A percentile compares a stretch with the other conserved stretches of the same genome.
phyloP scores from a whole-genome alignment of 257 asterid genomes.

The Fraxinus cuspidata region DNA sequence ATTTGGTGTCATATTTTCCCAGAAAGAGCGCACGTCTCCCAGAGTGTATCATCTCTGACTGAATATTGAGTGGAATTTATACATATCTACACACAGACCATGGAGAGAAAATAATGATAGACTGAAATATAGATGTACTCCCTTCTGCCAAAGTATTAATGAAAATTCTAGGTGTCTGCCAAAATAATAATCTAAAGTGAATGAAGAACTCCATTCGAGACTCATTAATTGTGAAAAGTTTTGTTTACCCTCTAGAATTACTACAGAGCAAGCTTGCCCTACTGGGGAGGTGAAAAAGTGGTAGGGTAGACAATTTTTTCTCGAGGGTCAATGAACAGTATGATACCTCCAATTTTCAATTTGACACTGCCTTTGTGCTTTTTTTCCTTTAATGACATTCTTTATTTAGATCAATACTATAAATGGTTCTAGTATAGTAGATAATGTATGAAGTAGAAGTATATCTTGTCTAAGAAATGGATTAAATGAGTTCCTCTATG shows the following conservation, averaged over 20 bases:
- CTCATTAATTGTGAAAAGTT: background rate
- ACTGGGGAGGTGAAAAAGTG: background rate
- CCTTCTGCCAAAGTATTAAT: background rate
- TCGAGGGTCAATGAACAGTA: background rate
- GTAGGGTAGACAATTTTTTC: background rate
- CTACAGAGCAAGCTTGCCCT: background rate
- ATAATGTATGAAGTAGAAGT: background rate
- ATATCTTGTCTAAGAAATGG: background rate
- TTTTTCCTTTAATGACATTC: conserved; percentile 8
- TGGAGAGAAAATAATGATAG: background rate
- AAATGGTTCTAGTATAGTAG: background rate
- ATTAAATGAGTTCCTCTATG: background rate
- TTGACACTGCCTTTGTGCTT: background rate
- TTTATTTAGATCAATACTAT: background rate
- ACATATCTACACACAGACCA: background rate
- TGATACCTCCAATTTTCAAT: background rate
- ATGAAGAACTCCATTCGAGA: background rate
- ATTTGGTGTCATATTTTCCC: conserved; percentile 18
- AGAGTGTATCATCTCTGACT: background rate
- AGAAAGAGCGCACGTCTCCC: background rate
- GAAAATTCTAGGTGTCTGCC: background rate
- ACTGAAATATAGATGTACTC: background rate
- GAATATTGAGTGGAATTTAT: background rate
- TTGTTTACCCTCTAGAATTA: background rate
- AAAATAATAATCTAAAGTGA: background rate